Evolutionary conservation across 257 asterid species (phyloP).

Genomic region (Verbena officinalis): DNA sequence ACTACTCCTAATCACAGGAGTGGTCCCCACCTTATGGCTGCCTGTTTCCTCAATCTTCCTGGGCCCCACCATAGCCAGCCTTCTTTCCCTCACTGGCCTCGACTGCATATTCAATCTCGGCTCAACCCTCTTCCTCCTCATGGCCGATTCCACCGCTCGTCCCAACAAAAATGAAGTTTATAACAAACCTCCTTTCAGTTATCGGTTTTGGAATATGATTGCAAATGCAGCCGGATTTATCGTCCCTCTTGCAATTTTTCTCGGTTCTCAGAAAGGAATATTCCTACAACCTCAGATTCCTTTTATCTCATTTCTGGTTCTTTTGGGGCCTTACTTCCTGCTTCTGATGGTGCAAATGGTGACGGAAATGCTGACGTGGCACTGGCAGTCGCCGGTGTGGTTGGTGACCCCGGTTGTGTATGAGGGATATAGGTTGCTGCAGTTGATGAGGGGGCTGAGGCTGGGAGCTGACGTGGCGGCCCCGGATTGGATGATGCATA

Average conservation of each 20-base stretch:
- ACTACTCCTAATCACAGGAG: constrained; percentile 77
- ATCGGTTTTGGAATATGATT: constrained; percentile 75
- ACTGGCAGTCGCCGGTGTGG: constrained; percentile 98
- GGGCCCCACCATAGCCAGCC: constrained; percentile 95
- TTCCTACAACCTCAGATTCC: constrained; percentile 65
- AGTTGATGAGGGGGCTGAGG: constrained; percentile 90
- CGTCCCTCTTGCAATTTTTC: constrained; percentile 51
- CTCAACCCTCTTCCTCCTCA: constrained; percentile 84
- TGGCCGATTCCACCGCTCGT: constrained; percentile 82
- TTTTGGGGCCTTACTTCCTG: constrained; percentile 91
- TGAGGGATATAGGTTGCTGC: constrained; percentile 83
- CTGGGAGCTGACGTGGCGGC: constrained; percentile 76
- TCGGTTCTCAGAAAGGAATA: constrained; percentile 55
- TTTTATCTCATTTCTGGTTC: constrained; percentile 60
- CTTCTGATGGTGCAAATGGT: constrained; percentile 74
- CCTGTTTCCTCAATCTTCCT: constrained; percentile 82
- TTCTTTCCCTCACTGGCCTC: constrained; percentile 85
- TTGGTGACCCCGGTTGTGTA: constrained; percentile 82
- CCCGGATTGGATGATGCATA: constrained; percentile 76
- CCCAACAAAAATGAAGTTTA: constrained; percentile 32
- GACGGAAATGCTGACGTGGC: constrained; percentile 96
- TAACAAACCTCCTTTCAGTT: constrained; percentile 68
- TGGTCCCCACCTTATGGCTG: constrained; percentile 91
- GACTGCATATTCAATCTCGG: constrained; percentile 97
- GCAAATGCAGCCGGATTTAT: constrained; percentile 62